phyloP scores from a whole-genome alignment of 148 eudicot genomes.

The Simmondsia chinensis region DNA sequence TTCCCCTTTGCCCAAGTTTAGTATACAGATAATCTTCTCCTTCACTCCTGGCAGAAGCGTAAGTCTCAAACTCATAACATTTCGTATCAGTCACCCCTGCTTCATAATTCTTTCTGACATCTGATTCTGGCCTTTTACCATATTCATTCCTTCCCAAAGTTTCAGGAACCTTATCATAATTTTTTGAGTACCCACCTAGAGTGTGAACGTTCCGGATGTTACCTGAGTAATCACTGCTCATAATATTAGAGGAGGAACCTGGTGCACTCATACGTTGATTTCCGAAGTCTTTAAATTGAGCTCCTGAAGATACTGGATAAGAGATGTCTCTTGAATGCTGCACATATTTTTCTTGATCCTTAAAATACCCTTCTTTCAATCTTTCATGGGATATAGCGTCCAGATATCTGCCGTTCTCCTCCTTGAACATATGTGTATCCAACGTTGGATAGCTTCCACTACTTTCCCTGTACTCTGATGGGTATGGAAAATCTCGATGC shows the following conservation, averaged over 20 bases:
- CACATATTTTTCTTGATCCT: conserved; percentile 14
- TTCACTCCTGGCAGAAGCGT: conserved; percentile 13
- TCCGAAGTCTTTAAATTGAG: conserved; percentile 20
- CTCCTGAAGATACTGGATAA: conserved; percentile 7
- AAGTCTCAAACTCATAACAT: conserved; percentile 11
- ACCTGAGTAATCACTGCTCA: conserved; percentile 11
- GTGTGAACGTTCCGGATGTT: conserved; percentile 14
- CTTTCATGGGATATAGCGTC: conserved; percentile 13
- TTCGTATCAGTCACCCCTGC: conserved; percentile 13
- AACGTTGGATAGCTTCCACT: conserved; percentile 13
- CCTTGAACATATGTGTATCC: conserved; percentile 14
- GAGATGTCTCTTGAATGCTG: conserved; percentile 13
- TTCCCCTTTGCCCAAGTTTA: conserved; percentile 13
- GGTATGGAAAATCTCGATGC: conserved; percentile 10
- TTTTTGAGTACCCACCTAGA: conserved; percentile 15
- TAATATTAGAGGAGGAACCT: conserved; percentile 20
- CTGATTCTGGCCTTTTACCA: conserved; percentile 18
- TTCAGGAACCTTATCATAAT: conserved; percentile 11
- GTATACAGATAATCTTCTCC: conserved; percentile 19
- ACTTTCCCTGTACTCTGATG: conserved; percentile 13
- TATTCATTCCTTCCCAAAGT: conserved; percentile 11
- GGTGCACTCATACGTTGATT: conserved; percentile 15
- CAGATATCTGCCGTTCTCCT: conserved; percentile 17
- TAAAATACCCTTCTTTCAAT: conserved; percentile 11
- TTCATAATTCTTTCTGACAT: conserved; percentile 14